Base-by-base conservation (phyloP, 495 filamentous ascomycete species). In the Aspergillus mulundensis region DNA sequence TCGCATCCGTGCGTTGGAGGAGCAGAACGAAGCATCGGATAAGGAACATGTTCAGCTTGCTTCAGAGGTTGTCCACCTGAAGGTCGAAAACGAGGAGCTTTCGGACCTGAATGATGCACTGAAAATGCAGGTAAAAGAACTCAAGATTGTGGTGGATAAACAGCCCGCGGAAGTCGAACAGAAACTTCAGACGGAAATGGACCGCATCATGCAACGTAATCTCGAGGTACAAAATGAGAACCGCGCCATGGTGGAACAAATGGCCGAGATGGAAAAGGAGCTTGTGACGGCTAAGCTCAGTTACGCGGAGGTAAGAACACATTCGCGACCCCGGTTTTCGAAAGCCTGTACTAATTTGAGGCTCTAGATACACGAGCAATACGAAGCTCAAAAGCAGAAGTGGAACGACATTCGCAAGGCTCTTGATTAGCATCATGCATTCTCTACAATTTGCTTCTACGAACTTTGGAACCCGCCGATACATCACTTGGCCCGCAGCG, bases 171-270 rank as follows among this genome's bases (percentile, higher is more conserved):
- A 97, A 66, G 87, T 97, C 4, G 95, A 99, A 71, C 77, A 82
- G 39, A 80, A 83, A 52, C 83, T 96, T 60, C 84, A 85, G 66
- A 82, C 78, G 5, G 93, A 99, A 71, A 93, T 96, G 79, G 92
- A 96, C 28, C 83, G 88, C 14, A 84, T 97, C 63, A 92, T 97
- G 85, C 84, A 90, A 68, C 84, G 91, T 52, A 97, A 97, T 65
- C 79, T 87, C 24, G 92, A 95, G 63, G 93, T 97, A 16, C 93
- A 97, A 65, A 91, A 95, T 48, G 91, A 96, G 76, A 97, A 97
- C 61, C 81, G 88, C 50, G 78, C 75, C 32, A 76, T 99, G 62
- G 91, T 96, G 68, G 95, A 96, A 71, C 86, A 90, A 65, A 84
- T 95, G 81, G 82, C 82, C 28, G 94, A 97, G 54, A 94, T 99